These are phyloP conservation scores for Pichia pseudocactophila DNA, from an alignment of 805 yeast genomes.

Conservation along the genomic window DNA sequence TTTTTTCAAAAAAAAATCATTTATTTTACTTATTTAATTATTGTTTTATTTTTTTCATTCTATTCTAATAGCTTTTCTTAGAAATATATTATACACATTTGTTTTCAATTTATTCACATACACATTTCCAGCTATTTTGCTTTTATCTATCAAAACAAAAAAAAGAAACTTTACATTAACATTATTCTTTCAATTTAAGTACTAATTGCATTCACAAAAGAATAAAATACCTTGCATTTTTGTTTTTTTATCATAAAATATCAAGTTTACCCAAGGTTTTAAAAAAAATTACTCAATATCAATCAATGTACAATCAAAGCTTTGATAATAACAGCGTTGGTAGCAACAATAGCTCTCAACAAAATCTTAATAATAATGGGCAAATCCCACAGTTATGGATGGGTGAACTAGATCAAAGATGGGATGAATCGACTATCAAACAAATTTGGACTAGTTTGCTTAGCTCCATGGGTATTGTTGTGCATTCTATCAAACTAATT, in stretches of 20 bases:
- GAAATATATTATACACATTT: background rate
- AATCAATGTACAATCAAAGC: background rate
- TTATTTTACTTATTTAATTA: background rate
- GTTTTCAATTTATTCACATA: background rate
- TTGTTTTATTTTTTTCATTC: background rate
- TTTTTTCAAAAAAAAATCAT: background rate
- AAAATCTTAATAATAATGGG: constrained; percentile 9
- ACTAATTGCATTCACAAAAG: background rate
- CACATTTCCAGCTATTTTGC: background rate
- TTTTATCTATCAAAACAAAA: background rate
- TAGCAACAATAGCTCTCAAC: background rate
- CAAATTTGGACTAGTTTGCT: constrained; percentile 52
- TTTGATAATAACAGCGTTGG: background rate
- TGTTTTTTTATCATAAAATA: no score
- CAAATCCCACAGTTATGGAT: constrained; percentile 54
- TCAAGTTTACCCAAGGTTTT: no score
- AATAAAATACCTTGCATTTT: background rate
- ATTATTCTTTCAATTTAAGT: background rate
- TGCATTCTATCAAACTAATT: constrained; percentile 54
- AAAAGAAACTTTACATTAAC: no score
- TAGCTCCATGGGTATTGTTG: constrained; percentile 48
- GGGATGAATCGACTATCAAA: constrained; percentile 65
- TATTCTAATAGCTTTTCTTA: background rate
- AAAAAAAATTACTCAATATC: background rate
- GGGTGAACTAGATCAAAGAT: constrained; percentile 83